These are phyloP conservation scores for Pleurotus cornucopiae DNA, from an alignment of 768 basidiomycete genomes.

Conservation along the genomic window DNA sequence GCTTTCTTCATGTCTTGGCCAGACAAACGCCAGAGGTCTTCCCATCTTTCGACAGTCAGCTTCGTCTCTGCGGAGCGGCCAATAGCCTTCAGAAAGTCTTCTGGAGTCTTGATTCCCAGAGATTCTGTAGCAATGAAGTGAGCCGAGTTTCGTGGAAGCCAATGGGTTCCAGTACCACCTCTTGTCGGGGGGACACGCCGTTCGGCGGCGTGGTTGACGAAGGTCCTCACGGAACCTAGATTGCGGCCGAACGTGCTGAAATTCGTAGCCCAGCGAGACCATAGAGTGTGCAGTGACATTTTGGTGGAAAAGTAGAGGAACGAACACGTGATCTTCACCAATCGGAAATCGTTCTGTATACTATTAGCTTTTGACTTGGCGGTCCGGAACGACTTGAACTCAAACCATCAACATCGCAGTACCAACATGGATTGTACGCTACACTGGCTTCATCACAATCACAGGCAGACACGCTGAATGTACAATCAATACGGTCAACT, in stretches of 20 bases:
- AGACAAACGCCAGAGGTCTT: constrained; percentile 61
- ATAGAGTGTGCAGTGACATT: constrained; percentile 2
- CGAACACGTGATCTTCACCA: background rate
- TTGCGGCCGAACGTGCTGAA: background rate
- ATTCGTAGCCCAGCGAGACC: background rate
- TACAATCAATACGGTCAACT: too few species aligned
- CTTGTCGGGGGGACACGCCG: constrained; percentile 4
- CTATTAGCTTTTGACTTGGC: too few species aligned
- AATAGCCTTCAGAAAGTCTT: constrained; percentile 69
- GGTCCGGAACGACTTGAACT: too few species aligned
- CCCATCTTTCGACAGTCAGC: constrained; percentile 62
- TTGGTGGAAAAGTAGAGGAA: background rate
- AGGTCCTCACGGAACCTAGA: background rate
- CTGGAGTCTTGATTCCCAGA: constrained; percentile 42
- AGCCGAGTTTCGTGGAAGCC: background rate
- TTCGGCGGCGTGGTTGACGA: background rate
- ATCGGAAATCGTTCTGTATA: too few species aligned
- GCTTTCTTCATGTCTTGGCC: constrained; percentile 58
- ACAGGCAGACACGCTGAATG: too few species aligned
- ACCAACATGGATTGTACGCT: too few species aligned
- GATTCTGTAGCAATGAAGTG: constrained; percentile 6
- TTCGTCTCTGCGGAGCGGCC: constrained; percentile 68
- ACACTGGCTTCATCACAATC: too few species aligned
- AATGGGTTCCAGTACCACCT: constrained; percentile 2
- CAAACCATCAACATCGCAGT: too few species aligned